Base-by-base conservation (phyloP, 2,329 filamentous ascomycete species). In the Colletotrichum liriopes region DNA sequence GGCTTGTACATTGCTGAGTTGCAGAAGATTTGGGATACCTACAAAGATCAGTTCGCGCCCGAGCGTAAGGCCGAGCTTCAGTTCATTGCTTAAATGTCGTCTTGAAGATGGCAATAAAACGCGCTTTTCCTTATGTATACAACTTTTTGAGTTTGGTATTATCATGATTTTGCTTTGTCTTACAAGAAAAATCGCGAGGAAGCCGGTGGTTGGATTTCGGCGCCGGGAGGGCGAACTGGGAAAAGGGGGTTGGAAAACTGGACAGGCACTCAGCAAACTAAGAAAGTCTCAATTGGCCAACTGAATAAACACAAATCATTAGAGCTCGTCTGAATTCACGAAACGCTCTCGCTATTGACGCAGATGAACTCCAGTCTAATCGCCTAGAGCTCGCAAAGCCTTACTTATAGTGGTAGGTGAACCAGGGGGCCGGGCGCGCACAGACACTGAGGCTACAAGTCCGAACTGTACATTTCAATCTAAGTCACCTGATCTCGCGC, bases 1-100 rank as follows among this genome's bases (percentile, higher is more conserved):
- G 86, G 86, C 29, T 84, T 91, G 75, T 99, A 99, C 81, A 88
- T 96, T 1, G 84, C 88, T 37, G 96, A 96, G 84, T 81, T 96
- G 71, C 83, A 90, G 83, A 88, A 90, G 73, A 83, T 96, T 26
- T 96, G 93, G 92, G 89, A 94, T 63, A 86, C 89, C 45, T 94
- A 94, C 86, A 95, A 95, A 84, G 93, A 94, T 76, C 88, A 89
- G 29, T 96, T 95, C 84, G 89, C 92, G 0, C 84, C 84, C 56
- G 84, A 90, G 35, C 84, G 93, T 49, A 86, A 84, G 71, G 89
- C 88, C 67, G 93, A 95, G 79, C 79, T 95, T 81, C 86, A 91
- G 79, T 91, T 95, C 77, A 81, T 93, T 45, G 88, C 89, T 77
- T 93, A 63, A 75, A 58, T 29, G 43, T 14, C 5, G 14, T 26